Base-by-base conservation (phyloP, 148 eudicot genomes). In the Fallopia convolvulus region DNA sequence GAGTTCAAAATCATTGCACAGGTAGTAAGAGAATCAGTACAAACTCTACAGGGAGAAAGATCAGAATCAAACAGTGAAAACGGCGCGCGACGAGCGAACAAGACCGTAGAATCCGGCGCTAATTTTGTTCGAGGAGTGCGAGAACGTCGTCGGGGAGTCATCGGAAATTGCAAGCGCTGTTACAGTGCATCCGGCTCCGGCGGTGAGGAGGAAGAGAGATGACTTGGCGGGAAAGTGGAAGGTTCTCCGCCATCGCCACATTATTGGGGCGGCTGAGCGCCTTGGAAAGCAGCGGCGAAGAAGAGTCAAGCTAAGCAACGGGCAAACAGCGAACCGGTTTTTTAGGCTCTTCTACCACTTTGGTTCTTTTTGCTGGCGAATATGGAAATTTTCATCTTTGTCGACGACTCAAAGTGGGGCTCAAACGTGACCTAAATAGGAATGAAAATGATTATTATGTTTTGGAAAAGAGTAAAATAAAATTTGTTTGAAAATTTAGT, bases 11-110 rank as follows among this genome's bases (percentile, higher is more conserved):
- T 33, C 36, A 53, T 6, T 9, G 20, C 55, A 9, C 8, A 77
- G 56, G 17, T 3, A 3, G 60, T 12, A 8, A 72, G 39, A 7
- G 2, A 65, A 74, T 13, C 0, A 21, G 66, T 30, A 30, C 5
- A 55, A 58, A 70, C 49, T 9, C 9, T 17, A 66, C 1, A 72
- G 4, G 36, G 39, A 47, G 65, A 74, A 44, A 58, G n/a, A 65
- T 11, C 77, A 74, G 52, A 75, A 40, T 58, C 72, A 74, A 70
- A 91, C 98, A 18, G 98, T 88, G 82, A 80, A 86, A 77, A 93
- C 6, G 75, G 96, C 84, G 78, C 88, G 91, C 77, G 93, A 87
- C 18, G 93, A 89, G 63, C 98, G 93, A 14, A 86, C 84, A 83
- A 86, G 77, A 70, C 85, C 93, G 74, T 83, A 75, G 6, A 91